These are phyloP conservation scores for Ettlia oleoabundans DNA, from an alignment of 139 green algal species.

Conservation along the genomic window DNA sequence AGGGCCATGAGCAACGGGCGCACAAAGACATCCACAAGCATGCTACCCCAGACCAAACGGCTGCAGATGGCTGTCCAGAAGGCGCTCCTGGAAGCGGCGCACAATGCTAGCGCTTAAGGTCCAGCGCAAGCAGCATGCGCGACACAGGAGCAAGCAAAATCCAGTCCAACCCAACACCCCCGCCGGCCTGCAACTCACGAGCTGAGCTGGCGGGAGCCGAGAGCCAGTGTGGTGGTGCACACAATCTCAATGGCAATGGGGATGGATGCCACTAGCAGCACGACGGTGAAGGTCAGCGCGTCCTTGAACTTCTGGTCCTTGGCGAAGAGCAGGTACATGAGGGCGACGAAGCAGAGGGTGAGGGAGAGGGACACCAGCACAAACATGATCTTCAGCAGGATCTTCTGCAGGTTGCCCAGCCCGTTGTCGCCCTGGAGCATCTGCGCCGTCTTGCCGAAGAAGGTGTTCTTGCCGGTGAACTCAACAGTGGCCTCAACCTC, in stretches of 20 bases:
- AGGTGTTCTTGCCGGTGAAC: conserved; percentile 80
- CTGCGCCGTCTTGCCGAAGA: conserved; percentile 88
- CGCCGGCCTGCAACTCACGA: not conserved
- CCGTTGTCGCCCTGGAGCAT: conserved; percentile 70
- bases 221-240: conserved; percentile 83
- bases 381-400: conserved; percentile 81
- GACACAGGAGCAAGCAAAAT: too few relatives aligned
- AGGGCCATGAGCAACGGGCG: too few relatives aligned
- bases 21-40: too few relatives aligned
- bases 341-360: conserved; percentile 68
- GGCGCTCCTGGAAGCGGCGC: too few relatives aligned
- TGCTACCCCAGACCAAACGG: too few relatives aligned
- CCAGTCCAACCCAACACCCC: not conserved
- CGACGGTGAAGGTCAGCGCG: conserved; percentile 77
- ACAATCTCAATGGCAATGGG: conserved; percentile 79
- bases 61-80: too few relatives aligned
- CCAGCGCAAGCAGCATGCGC: too few relatives aligned
- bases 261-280: conserved; percentile 80
- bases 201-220: conserved; percentile 77
- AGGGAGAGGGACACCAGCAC: conserved; percentile 73
- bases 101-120: too few relatives aligned
- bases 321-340: conserved; percentile 68
- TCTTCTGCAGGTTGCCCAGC: conserved; percentile 78
- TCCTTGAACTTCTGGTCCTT: conserved; percentile 54
- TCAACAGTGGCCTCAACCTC: conserved; percentile 77